Percentiles rank a stretch among this genome's conserved stretches.
Evolutionary conservation across 495 filamentous ascomycete genomes (phyloP).

Genomic region (Podospora sp.): DNA sequence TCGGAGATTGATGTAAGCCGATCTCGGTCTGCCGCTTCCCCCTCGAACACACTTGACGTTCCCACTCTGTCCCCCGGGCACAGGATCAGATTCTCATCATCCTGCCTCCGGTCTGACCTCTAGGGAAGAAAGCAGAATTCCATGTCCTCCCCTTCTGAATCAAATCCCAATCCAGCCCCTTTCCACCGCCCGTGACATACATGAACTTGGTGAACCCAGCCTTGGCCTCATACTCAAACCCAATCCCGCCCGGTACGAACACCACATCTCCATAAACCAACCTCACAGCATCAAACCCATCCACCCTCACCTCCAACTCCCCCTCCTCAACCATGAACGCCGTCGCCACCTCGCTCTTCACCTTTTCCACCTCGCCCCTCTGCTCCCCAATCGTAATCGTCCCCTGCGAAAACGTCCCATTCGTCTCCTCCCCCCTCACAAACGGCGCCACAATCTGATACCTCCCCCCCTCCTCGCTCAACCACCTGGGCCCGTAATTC

Average conservation of each 20-base stretch:
- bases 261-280: conserved; percentile 44
- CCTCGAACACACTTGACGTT: too few species aligned
- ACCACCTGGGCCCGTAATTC: conserved; percentile 46
- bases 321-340: conserved; percentile 51
- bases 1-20: not conserved
- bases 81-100: conserved; percentile 3
- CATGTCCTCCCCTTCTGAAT: not conserved
- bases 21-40: not conserved
- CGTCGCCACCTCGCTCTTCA: conserved; percentile 29
- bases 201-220: conserved; percentile 45
- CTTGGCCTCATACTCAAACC: conserved; percentile 40
- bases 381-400: conserved; percentile 39
- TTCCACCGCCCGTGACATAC: conserved; percentile 39
- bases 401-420: conserved; percentile 39
- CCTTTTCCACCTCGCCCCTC: not conserved
- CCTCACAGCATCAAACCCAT: conserved; percentile 30
- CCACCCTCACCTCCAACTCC: conserved; percentile 37
- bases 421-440: conserved; percentile 39
- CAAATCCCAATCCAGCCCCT: conserved; percentile 36
- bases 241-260: conserved; percentile 38
- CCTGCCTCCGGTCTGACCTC: too few species aligned
- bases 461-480: conserved; percentile 35
- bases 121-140: conserved; percentile 12
- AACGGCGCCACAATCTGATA: conserved; percentile 51
- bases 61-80: too few species aligned